Percentiles rank a stretch among this genome's conserved stretches.
These are phyloP conservation scores for Mortierella claussenii DNA, from an alignment of 192 early-diverging fungal genomes.

Conservation along the genomic window DNA sequence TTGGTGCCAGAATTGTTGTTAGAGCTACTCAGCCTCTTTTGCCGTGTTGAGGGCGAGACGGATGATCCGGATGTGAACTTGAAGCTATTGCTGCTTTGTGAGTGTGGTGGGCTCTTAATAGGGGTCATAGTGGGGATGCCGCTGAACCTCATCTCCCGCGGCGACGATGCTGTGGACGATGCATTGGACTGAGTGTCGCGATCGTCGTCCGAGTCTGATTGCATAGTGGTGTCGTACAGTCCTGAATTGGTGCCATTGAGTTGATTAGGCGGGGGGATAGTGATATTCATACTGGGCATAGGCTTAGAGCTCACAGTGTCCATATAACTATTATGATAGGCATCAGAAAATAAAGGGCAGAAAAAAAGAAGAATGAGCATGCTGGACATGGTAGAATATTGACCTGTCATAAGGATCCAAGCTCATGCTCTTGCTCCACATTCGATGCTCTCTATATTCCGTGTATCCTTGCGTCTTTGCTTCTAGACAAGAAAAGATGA, in stretches of 20 bases:
- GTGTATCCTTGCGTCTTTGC: too few relatives aligned
- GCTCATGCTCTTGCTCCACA: too few relatives aligned
- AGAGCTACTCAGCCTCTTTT: conserved; percentile 20
- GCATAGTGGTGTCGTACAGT: conserved; percentile 43
- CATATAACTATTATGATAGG: conserved; percentile 23
- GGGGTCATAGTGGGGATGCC: conserved; percentile 51
- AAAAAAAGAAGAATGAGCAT: background rate
- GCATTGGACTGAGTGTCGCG: conserved; percentile 40
- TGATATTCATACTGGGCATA: conserved; percentile 46
- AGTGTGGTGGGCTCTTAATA: conserved; percentile 42
- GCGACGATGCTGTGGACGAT: conserved; percentile 42
- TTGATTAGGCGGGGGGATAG: conserved; percentile 31
- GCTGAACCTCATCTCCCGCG: conserved; percentile 42
- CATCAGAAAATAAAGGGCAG: background rate
- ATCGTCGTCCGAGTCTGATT: conserved; percentile 49
- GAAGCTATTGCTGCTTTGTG: conserved; percentile 17
- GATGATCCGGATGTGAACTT: conserved; percentile 29
- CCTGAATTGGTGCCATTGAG: conserved; percentile 20
- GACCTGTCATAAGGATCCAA: background rate
- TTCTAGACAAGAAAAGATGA: background rate
- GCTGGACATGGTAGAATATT: background rate
- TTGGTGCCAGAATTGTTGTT: conserved; percentile 22
- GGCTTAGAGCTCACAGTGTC: conserved; percentile 51
- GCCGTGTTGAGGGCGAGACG: conserved; percentile 37
- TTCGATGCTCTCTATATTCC: too few relatives aligned